Conservation (phyloP, 2,329 filamentous ascomycete genomes). For the Xylariaceae sp. region DNA sequence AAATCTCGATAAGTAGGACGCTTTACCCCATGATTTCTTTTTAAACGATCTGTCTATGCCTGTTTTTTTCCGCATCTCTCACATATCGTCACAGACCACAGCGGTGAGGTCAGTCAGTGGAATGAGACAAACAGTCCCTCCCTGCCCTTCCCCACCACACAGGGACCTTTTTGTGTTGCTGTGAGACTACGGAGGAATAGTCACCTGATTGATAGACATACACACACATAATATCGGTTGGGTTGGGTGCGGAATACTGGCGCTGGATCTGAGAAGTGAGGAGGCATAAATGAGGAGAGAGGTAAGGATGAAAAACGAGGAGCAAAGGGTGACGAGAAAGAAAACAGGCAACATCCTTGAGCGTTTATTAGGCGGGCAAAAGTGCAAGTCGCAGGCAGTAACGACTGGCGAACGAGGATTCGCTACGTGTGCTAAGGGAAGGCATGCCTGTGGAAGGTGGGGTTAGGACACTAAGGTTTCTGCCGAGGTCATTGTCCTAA, state of each 20-base stretch:
- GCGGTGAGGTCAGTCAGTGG: constrained; percentile 3
- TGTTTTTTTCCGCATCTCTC: not conserved
- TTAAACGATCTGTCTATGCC: not conserved
- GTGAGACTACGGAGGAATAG: not conserved
- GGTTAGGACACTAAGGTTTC: not conserved
- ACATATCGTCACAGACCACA: not conserved
- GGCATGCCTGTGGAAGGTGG: not conserved
- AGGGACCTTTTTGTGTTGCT: not conserved
- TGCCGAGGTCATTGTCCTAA: too few relatives aligned
- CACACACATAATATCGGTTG: not conserved
- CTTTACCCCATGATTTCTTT: constrained; percentile 12
- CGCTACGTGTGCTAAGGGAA: not conserved
- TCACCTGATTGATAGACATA: not conserved
- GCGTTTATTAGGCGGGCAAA: not conserved
- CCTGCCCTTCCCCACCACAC: not conserved
- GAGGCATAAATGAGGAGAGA: too few relatives aligned
- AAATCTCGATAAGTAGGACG: not conserved
- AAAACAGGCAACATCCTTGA: not conserved
- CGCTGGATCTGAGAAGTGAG: too few relatives aligned
- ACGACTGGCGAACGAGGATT: not conserved
- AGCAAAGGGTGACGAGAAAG: not conserved
- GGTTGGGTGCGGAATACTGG: not conserved
- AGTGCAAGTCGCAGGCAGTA: not conserved
- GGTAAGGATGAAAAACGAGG: not conserved
- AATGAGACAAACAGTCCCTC: constrained; percentile 5